Conservation (phyloP, 1,284 basidiomycete species). For the Ustilago trichophora region DNA sequence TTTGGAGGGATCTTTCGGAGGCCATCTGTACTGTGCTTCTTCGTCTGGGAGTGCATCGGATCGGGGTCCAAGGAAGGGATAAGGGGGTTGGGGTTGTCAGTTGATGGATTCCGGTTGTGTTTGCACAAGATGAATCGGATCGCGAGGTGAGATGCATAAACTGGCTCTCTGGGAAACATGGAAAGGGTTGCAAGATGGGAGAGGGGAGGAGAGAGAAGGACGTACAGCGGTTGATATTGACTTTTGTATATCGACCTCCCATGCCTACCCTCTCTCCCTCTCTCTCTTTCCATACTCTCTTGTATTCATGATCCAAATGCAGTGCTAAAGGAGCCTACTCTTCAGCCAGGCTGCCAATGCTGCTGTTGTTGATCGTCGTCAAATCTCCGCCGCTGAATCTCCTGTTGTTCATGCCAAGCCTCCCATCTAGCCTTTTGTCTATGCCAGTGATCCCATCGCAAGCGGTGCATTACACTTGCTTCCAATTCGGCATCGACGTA, state of each 20-base stretch:
- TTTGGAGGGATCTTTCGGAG: constrained; percentile 69
- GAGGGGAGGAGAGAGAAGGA: not conserved
- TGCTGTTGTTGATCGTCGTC: no score
- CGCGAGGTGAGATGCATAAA: no score
- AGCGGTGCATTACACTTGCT: constrained; percentile 22
- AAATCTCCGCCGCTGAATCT: no score
- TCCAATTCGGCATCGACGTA: constrained; percentile 27
- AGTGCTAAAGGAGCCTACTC: no score
- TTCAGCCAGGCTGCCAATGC: no score
- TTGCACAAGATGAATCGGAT: no score
- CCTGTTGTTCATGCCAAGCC: not conserved
- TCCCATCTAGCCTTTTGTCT: constrained; percentile 3
- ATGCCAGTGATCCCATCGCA: constrained; percentile 40
- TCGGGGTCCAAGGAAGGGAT: constrained; percentile 71
- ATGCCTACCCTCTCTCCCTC: not conserved
- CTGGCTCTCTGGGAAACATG: no score
- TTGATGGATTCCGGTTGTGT: no score
- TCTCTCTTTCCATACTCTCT: no score
- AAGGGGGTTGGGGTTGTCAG: no score
- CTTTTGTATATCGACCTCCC: not conserved
- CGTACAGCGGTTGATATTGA: constrained; percentile 1
- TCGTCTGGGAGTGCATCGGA: constrained; percentile 57
- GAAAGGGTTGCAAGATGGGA: no score
- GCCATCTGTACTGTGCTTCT: constrained; percentile 69
- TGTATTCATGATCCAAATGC: no score